Evolutionary conservation across 495 filamentous ascomycete species (phyloP).

Genomic region (Beverwykella pulmonaria): DNA sequence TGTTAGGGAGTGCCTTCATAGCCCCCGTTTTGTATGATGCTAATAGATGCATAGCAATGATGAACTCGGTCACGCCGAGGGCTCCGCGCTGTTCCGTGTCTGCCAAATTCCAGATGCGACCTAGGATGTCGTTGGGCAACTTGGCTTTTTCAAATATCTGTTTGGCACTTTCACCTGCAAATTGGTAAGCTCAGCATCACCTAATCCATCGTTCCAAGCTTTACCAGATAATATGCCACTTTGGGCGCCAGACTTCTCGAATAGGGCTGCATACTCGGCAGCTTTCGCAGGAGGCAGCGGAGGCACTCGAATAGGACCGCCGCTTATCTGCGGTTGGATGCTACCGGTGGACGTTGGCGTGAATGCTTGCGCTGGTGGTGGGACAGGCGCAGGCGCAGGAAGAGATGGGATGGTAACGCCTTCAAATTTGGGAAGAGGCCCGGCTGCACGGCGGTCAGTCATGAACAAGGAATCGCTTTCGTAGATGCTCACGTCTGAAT

Average conservation of each 20-base stretch:
- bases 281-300: conserved; percentile 87
- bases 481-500: conserved; percentile 57
- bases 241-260: conserved; percentile 80
- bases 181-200: neutral
- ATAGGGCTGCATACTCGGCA: conserved; percentile 78
- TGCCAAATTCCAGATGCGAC: conserved; percentile 90
- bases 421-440: conserved; percentile 90
- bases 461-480: neutral
- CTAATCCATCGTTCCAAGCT: neutral
- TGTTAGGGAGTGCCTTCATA: conserved; percentile 75
- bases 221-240: conserved; percentile 80
- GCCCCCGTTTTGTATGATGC: conserved; percentile 84
- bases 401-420: conserved; percentile 57
- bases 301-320: conserved; percentile 82
- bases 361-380: conserved; percentile 13
- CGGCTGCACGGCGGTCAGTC: conserved; percentile 55
- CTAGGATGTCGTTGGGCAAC: conserved; percentile 85
- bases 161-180: conserved; percentile 77
- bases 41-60: conserved; percentile 97
- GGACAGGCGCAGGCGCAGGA: conserved; percentile 40
- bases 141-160: conserved; percentile 91
- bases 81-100: conserved; percentile 90
- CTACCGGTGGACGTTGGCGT: conserved; percentile 41
- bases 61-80: conserved; percentile 88
- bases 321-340: conserved; percentile 66